phyloP scores from a whole-genome alignment of 2,329 filamentous ascomycete species.

The Claviceps pusilla region DNA sequence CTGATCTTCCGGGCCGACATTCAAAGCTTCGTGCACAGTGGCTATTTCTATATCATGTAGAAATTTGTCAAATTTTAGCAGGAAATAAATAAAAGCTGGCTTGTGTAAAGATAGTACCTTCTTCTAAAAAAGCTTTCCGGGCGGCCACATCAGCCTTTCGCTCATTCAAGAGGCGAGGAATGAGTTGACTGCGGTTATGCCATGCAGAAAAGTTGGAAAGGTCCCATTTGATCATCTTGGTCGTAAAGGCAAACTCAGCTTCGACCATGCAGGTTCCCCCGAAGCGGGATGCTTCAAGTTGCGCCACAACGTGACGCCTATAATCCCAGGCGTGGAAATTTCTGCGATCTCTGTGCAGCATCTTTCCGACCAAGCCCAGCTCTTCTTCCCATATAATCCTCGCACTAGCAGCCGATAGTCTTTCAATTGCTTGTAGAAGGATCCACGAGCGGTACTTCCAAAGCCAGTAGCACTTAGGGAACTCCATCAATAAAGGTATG shows the following conservation, averaged over 20 bases:
- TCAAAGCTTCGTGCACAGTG: constrained; percentile 62
- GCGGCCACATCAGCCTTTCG: constrained; percentile 46
- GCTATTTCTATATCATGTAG: constrained; percentile 45
- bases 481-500: constrained; percentile 67
- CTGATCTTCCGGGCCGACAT: constrained; percentile 84
- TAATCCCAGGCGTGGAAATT: constrained; percentile 99
- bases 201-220: constrained; percentile 95
- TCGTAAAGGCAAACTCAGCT: constrained; percentile 77
- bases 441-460: constrained; percentile 93
- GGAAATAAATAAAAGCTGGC: constrained; percentile 2
- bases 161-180: constrained; percentile 60
- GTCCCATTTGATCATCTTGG: constrained; percentile 69
- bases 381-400: constrained; percentile 69
- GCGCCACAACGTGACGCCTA: constrained; percentile 60
- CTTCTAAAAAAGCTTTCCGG: constrained; percentile 55
- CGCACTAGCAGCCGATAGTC: constrained; percentile 42
- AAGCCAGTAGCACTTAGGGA: constrained; percentile 98
- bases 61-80: neutral
- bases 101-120: constrained; percentile 30
- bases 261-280: constrained; percentile 52
- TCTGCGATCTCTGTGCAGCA: constrained; percentile 70
- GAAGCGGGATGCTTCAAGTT: constrained; percentile 48
- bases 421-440: constrained; percentile 52
- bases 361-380: constrained; percentile 67
- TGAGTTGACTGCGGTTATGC: constrained; percentile 79